A percentile compares a stretch with the other conserved stretches of the same genome.
Evolutionary conservation across 306 rosid species (phyloP).

Genomic region (Hylodesmum podocarpum): DNA sequence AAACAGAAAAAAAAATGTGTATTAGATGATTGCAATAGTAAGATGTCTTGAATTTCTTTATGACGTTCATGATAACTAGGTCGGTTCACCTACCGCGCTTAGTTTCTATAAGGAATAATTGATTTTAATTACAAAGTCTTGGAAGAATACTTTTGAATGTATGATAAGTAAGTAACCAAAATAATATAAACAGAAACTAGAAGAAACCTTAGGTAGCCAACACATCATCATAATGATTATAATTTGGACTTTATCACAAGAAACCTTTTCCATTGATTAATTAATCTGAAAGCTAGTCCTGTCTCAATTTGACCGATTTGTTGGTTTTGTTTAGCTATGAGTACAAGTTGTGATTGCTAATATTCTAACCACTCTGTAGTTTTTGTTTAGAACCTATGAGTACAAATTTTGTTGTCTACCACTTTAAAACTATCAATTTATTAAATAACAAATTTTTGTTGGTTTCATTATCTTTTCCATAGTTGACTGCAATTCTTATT

Average conservation of each 20-base stretch:
- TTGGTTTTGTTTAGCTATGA: background rate
- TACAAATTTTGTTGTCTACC: background rate
- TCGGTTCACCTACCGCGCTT: constrained; percentile 41
- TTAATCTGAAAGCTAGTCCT: constrained; percentile 4
- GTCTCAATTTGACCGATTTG: constrained; percentile 24
- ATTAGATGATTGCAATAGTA: background rate
- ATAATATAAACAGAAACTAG: constrained; percentile 3
- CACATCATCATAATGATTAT: constrained; percentile 21
- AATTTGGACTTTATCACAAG: constrained; percentile 19
- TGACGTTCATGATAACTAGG: constrained; percentile 11
- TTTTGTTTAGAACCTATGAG: background rate
- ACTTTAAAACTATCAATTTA: background rate
- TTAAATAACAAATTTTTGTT: background rate
- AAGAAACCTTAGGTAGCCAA: constrained; percentile 31
- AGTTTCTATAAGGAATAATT: constrained; percentile 8
- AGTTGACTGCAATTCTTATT: background rate
- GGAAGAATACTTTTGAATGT: constrained; percentile 22
- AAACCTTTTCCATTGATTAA: constrained; percentile 1
- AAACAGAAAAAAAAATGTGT: background rate
- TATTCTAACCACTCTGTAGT: constrained; percentile 26
- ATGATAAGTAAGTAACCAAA: constrained; percentile 17
- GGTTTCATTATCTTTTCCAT: background rate
- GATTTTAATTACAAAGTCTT: constrained; percentile 19
- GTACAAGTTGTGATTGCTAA: too few relatives aligned
- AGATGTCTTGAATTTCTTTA: constrained; percentile 3